These are phyloP conservation scores for Ogataea pilisensis DNA, from an alignment of 805 yeast genomes.

Conservation along the genomic window DNA sequence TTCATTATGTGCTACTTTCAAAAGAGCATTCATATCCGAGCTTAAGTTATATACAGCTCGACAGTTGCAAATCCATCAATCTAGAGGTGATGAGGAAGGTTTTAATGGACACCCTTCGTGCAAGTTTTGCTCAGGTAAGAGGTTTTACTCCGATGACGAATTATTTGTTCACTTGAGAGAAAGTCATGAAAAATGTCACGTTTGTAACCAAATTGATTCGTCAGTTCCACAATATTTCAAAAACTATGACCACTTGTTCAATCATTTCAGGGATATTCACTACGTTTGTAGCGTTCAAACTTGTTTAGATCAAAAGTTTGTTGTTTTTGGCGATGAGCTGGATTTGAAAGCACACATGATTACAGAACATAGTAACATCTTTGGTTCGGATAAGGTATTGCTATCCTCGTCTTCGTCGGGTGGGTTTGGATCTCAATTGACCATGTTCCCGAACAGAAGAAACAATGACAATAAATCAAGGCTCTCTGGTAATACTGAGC, in stretches of 20 bases:
- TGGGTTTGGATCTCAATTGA: constrained; percentile 42
- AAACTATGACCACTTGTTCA: constrained; percentile 68
- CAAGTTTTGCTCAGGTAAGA: constrained; percentile 64
- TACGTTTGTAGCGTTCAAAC: constrained; percentile 69
- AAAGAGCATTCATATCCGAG: constrained; percentile 74
- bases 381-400: constrained; percentile 41
- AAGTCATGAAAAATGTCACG: constrained; percentile 81
- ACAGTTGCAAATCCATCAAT: constrained; percentile 66
- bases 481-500: constrained; percentile 15
- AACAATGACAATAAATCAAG: constrained; percentile 15
- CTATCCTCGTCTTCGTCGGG: constrained; percentile 26
- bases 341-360: constrained; percentile 87
- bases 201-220: constrained; percentile 71
- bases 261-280: constrained; percentile 73
- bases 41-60: constrained; percentile 55
- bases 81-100: constrained; percentile 70
- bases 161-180: constrained; percentile 76
- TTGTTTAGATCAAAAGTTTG: constrained; percentile 86
- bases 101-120: constrained; percentile 90
- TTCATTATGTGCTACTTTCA: constrained; percentile 70
- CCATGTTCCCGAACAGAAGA: constrained; percentile 43
- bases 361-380: constrained; percentile 67
- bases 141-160: constrained; percentile 89
- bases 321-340: constrained; percentile 82
- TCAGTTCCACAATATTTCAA: constrained; percentile 68